Evolutionary conservation across 768 basidiomycete species (phyloP).

Genomic region (Serendipita indica): DNA sequence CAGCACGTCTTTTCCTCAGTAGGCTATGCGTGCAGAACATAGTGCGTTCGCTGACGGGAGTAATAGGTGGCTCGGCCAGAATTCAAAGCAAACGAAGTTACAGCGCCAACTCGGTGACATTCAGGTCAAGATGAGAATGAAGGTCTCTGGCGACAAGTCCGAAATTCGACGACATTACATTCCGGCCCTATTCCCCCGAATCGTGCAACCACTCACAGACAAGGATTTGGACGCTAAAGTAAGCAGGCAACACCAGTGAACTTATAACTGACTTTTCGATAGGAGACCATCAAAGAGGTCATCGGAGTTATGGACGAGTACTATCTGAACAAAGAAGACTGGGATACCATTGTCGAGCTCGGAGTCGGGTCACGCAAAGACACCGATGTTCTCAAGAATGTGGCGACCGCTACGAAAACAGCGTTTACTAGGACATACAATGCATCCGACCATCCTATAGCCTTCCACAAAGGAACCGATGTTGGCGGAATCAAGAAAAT

Average conservation of each 20-base stretch:
- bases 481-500: conserved; percentile 78
- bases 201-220: conserved; percentile 66
- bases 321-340: conserved; percentile 84
- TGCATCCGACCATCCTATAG: conserved; percentile 73
- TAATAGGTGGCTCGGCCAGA: conserved; percentile 97
- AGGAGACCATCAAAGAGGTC: conserved; percentile 69
- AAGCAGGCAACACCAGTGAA: background rate
- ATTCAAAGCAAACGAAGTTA: conserved; percentile 82
- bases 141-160: conserved; percentile 74
- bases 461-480: conserved; percentile 82
- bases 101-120: conserved; percentile 70
- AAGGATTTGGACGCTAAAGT: conserved; percentile 23
- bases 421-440: conserved; percentile 90
- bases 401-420: conserved; percentile 65
- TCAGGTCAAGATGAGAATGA: conserved; percentile 89
- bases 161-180: conserved; percentile 89
- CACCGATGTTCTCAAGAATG: conserved; percentile 65
- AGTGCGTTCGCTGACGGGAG: too few relatives aligned
- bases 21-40: conserved; percentile 25
- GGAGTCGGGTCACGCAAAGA: conserved; percentile 73
- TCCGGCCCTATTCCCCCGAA: conserved; percentile 68
- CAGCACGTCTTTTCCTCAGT: conserved; percentile 73
- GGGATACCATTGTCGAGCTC: conserved; percentile 90
- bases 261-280: conserved; percentile 5
- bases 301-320: conserved; percentile 90